Conservation (phyloP, 176 grass and related monocot species). For the Secale cereale region DNA sequence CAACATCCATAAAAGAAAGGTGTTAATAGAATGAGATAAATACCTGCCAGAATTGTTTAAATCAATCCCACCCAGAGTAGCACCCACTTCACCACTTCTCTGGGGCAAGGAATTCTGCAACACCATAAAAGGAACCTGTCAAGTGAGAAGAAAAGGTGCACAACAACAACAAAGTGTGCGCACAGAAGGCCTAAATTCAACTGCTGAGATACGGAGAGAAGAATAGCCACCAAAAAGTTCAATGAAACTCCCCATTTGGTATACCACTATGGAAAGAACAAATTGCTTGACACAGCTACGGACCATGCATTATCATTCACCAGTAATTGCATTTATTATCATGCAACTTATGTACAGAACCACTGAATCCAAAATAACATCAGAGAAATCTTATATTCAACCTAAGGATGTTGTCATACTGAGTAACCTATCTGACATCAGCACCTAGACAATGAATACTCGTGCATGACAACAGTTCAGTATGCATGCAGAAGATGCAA, state of each 20-base stretch:
- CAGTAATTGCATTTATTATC: constrained; percentile 4
- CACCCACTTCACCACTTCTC: constrained; percentile 89
- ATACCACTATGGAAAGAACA: constrained; percentile 15
- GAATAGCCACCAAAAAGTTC: neutral
- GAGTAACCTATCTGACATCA: neutral
- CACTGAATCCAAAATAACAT: neutral
- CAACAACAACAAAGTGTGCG: neutral
- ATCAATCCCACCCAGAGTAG: constrained; percentile 96
- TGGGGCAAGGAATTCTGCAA: constrained; percentile 88
- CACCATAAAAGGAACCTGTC: constrained; percentile 18
- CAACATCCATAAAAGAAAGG: neutral
- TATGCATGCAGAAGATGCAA: neutral
- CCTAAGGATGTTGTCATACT: constrained; percentile 8
- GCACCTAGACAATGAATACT: constrained; percentile 1
- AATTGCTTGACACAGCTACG: neutral
- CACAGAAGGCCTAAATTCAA: constrained; percentile 15
- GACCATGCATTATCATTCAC: neutral
- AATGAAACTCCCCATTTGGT: constrained; percentile 10
- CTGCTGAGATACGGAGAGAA: neutral
- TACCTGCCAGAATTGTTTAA: constrained; percentile 99
- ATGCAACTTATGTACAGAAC: neutral
- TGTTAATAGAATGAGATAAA: constrained; percentile 23
- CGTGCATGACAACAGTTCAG: constrained; percentile 1
- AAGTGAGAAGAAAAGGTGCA: constrained; percentile 7
- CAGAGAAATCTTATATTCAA: constrained; percentile 14